These are phyloP conservation scores for Phytophthora uliginosa DNA, from an alignment of 352 stramenopile species.

Conservation along the genomic window DNA sequence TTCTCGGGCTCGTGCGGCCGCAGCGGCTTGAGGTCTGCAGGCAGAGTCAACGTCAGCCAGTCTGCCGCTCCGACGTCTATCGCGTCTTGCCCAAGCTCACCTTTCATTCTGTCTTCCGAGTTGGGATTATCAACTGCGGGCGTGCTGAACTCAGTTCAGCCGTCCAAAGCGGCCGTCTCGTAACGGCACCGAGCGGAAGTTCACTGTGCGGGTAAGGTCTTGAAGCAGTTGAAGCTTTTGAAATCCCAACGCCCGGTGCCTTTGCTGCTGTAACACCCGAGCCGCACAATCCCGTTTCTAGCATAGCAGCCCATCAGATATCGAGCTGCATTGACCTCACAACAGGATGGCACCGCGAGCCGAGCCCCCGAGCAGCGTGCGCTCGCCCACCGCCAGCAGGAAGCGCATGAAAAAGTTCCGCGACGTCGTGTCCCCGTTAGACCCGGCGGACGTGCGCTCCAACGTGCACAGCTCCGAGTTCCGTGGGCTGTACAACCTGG, in stretches of 20 bases:
- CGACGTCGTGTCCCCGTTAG: conserved; percentile 68
- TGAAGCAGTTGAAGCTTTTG: conserved; percentile 20
- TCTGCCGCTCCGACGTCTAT: neutral
- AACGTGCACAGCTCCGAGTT: conserved; percentile 85
- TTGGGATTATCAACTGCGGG: conserved; percentile 24
- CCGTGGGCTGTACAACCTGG: conserved; percentile 81
- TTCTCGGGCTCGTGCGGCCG: conserved; percentile 36
- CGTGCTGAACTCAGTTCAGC: too few relatives aligned
- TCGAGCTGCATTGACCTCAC: neutral
- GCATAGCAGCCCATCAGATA: conserved; percentile 11
- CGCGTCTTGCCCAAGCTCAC: neutral
- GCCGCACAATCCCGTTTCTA: conserved; percentile 24
- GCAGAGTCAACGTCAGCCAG: conserved; percentile 7
- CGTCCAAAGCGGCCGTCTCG: neutral
- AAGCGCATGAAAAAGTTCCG: conserved; percentile 69
- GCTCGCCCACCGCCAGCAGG: conserved; percentile 33
- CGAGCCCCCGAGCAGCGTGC: conserved; percentile 17
- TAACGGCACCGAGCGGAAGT: neutral
- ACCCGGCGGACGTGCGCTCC: conserved; percentile 72
- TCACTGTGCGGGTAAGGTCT: conserved; percentile 7
- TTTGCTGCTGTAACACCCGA: conserved; percentile 23
- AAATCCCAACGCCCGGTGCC: conserved; percentile 6
- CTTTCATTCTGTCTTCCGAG: conserved; percentile 25
- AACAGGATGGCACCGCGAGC: conserved; percentile 25
- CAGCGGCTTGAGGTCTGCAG: conserved; percentile 30